Evolutionary conservation across 495 filamentous ascomycete species (phyloP).

Genomic region (Talaromyces thailandensis): DNA sequence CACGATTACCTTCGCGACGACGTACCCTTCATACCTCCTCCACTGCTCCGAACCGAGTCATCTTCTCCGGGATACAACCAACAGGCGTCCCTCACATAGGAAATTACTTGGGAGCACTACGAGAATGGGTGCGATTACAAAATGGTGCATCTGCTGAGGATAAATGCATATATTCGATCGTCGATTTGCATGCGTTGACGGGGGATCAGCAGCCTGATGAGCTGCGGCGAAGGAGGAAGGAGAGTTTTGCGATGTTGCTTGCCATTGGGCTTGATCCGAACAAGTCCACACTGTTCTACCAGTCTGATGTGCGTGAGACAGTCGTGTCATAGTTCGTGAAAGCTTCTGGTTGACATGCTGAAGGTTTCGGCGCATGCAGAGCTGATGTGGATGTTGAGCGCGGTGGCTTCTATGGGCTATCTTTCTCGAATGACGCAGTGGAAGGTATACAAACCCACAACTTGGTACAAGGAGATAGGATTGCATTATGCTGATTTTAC

Average conservation of each 20-base stretch:
- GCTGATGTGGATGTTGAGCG: slow-evolving; percentile 93
- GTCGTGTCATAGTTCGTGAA: background rate
- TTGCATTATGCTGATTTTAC: background rate
- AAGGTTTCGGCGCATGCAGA: slow-evolving; percentile 74
- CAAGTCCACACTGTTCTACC: slow-evolving; percentile 73
- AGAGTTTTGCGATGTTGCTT: slow-evolving; percentile 70
- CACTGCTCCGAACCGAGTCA: slow-evolving; percentile 12
- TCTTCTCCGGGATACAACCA: slow-evolving; percentile 97
- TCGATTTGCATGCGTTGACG: slow-evolving; percentile 90
- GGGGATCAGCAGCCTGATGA: slow-evolving; percentile 50
- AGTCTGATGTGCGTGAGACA: slow-evolving; percentile 48
- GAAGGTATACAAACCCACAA: slow-evolving; percentile 54
- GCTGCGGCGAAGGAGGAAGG: slow-evolving; percentile 53
- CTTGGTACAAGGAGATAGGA: background rate
- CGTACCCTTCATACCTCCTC: background rate
- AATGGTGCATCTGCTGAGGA: slow-evolving; percentile 43
- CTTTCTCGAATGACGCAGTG: slow-evolving; percentile 94
- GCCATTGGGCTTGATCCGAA: slow-evolving; percentile 76
- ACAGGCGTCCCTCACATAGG: slow-evolving; percentile 93
- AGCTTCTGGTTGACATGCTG: background rate
- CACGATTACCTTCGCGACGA: background rate
- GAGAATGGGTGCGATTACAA: slow-evolving; percentile 76
- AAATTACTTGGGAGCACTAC: slow-evolving; percentile 91
- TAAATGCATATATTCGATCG: slow-evolving; percentile 71
- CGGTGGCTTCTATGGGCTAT: slow-evolving; percentile 80